A percentile compares a stretch with the other conserved stretches of the same genome.
Conservation (phyloP, 768 basidiomycete genomes). For the Omphalotus guepiniiformis region DNA sequence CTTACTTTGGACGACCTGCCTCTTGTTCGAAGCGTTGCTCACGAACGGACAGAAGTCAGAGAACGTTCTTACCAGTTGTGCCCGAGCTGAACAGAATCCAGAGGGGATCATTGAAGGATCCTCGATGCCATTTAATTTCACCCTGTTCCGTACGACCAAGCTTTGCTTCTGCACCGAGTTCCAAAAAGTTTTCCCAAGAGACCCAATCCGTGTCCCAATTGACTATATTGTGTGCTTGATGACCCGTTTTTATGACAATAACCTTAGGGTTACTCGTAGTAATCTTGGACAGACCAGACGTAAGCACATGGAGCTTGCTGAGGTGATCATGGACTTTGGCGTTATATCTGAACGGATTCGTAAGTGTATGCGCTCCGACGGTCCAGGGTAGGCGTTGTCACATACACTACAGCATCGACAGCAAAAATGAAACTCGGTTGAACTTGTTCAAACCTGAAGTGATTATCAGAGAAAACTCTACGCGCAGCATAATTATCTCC, state of each 20-base stretch:
- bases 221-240: constrained; percentile 26
- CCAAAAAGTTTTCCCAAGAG: constrained; percentile 51
- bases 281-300: constrained; percentile 43
- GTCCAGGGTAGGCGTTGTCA: constrained; percentile 4
- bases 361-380: background rate
- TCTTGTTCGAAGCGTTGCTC: too few species aligned
- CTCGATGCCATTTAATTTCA: constrained; percentile 60
- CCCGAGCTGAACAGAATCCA: constrained; percentile 87
- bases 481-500: constrained; percentile 10
- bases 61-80: constrained; percentile 56
- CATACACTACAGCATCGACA: constrained; percentile 68
- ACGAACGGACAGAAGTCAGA: too few species aligned
- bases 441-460: constrained; percentile 68
- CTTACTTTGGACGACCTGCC: constrained; percentile 52
- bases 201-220: constrained; percentile 47
- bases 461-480: constrained; percentile 6
- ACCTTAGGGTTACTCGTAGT: constrained; percentile 40
- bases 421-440: constrained; percentile 69
- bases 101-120: constrained; percentile 70
- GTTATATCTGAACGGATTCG: constrained; percentile 50
- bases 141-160: constrained; percentile 48
- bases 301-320: constrained; percentile 55
- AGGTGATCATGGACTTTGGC: constrained; percentile 65
- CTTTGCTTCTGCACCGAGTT: constrained; percentile 37
- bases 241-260: constrained; percentile 51